Percentiles rank a stretch among this genome's conserved stretches.
Conservation (phyloP, 805 yeast species). For the Suhomyces vadensis region DNA sequence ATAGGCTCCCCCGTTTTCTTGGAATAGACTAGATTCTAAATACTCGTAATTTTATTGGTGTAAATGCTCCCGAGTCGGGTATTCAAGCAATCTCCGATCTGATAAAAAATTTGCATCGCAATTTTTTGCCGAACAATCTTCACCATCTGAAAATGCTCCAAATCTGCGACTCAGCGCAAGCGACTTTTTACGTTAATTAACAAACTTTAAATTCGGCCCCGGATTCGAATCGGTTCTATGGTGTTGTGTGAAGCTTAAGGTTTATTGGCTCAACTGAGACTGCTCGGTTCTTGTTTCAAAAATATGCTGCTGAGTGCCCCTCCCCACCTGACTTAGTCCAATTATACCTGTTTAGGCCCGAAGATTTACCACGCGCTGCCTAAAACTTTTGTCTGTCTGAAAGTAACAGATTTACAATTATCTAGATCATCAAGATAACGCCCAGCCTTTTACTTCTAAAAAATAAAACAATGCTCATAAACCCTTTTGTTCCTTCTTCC, state of each 20-base stretch:
- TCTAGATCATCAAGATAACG: constrained; percentile 11
- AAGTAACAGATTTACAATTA: not conserved
- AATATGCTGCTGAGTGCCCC: too few species aligned
- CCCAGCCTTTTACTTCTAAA: not conserved
- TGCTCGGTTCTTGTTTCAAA: too few species aligned
- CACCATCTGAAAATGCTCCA: not conserved
- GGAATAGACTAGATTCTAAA: not conserved
- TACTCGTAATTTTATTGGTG: too few species aligned
- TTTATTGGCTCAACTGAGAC: too few species aligned
- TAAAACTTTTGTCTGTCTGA: not conserved
- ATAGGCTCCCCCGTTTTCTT: too few species aligned
- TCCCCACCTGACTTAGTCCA: too few species aligned
- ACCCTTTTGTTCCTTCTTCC: not conserved
- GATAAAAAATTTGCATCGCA: not conserved
- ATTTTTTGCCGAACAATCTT: not conserved
- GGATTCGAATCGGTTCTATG: too few species aligned
- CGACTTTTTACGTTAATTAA: too few species aligned
- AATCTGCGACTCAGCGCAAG: not conserved
- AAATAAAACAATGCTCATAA: too few species aligned
- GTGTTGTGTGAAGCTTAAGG: too few species aligned
- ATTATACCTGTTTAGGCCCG: too few species aligned
- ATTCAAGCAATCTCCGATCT: not conserved
- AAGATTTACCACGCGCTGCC: not conserved
- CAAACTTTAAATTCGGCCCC: too few species aligned
- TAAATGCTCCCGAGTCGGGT: not conserved